Base-by-base conservation (phyloP, 2,329 filamentous ascomycete genomes). In the Fusarium cicatricum region DNA sequence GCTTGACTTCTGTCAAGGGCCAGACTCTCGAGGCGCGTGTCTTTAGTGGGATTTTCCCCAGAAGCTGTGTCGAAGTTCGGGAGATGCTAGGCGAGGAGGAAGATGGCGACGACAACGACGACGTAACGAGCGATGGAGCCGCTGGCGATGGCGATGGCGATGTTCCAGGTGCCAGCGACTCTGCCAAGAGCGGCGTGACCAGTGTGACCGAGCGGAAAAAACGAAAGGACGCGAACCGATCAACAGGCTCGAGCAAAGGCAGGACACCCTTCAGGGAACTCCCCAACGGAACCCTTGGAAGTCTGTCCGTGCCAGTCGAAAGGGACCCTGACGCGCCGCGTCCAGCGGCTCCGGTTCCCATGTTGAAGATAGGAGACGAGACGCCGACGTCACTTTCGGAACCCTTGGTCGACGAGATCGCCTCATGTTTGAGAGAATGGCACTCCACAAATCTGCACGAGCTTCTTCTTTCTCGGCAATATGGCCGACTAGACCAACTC, bases 291-390 rank as follows among this genome's bases (percentile, higher is more conserved):
- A 72, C 72, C 5, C 65, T 70, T 7, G 77, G 75, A 26, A 77
- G 69, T 16, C 72, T 84, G 16, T 82, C 83, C 9, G 67, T 80
- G 4, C 78, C 79, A 5, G 72, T 82, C 41, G 76, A 79, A 60
- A 85, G 88, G 59, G 85, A 92, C 66, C 87, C 88, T 2, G 81
- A 85, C 70, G 85, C 80, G 19, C 87, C 88, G 11, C 92, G 91
- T 67, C 95, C 94, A 26, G 86, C 92, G 11, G 96, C 96, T 11
- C 95, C 95, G 0, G 93, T 99, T 9, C 95, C 95, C 5, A 95
- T 98, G 90, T 83, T 99, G 47, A 97, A 97, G 75, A 94, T 99
- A 72, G 95, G 95, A 54, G 95, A 99, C 71, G 95, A 99, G 78
- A 97, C 92, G 2, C 91, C 93, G 2, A 96, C 92, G 0, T 97